Evolutionary conservation across 164 flowering plant species (phyloP), one percentile per base, ranked within the genome.

Genomic region (Vitis riparia): DNA sequence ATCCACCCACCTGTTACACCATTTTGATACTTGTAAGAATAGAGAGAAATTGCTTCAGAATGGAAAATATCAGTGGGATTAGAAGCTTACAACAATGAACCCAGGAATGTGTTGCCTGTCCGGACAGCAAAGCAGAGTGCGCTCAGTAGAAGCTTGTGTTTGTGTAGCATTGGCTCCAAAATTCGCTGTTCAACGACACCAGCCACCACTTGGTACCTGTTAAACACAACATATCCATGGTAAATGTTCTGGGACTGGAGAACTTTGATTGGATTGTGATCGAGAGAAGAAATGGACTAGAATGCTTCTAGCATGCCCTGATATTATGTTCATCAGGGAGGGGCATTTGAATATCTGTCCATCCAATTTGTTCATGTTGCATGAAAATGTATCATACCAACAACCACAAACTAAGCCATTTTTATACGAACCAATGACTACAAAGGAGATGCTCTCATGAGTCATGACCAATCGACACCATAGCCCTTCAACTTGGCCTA

Each of bases 61-160:
- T 32, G n/a, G 12, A 9, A 7, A 17, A 52, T 15, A 0, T 56
- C 29, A 29, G 9, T n/a, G 32, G 32, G 29, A 55, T 11, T 64
- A 32, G 55, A 75, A 63, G 58, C 99, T 92, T 71, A 93, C 99
- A 95, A 51, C 70, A 95, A 77, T 67, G 99, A 95, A 71, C 99
- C 99, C 86, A 95, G 79, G 84, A 66, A 95, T 53, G 99, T 95
- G 86, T 95, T 95, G 73, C 98, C 98, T 3, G 99, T 95, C 65
- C 99, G 75, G 62, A 91, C 94, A 55, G 92, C 96, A 73, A 95
- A 95, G 86, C 98, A 91, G 15, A 86, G 14, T 14, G 98, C 99
- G 77, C 96, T 89, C 50, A 95, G 73, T n/a, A 90, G 12, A 59
- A 91, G 66, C 81, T 93, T 92, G 79, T 92, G 94, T 30, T 89